Conservation (phyloP, 208 protist species). For the Leishmania lainsoni region DNA sequence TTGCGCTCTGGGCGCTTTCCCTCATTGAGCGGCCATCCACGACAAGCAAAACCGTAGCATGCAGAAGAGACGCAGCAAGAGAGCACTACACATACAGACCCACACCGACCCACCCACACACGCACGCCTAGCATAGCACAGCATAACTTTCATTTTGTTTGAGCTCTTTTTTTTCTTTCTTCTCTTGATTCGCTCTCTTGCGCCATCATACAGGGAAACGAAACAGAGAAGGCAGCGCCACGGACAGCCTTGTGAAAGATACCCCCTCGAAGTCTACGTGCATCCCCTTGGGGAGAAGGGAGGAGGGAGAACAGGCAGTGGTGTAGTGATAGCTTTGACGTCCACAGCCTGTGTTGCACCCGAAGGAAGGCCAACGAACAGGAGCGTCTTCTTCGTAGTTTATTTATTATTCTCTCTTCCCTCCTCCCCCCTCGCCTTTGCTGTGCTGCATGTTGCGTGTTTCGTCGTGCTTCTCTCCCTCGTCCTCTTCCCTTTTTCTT, state of each 20-base stretch:
- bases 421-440: not conserved
- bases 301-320: not conserved
- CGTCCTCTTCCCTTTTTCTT: slow-evolving; percentile 9
- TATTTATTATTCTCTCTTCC: not conserved
- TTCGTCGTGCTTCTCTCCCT: slow-evolving; percentile 8
- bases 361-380: not conserved
- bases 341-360: not conserved
- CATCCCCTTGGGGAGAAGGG: too few species aligned
- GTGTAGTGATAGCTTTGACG: not conserved
- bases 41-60: too few species aligned
- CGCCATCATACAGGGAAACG: not conserved
- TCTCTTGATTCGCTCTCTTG: slow-evolving; percentile 21
- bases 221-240: not conserved
- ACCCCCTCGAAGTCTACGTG: too few species aligned
- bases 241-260: not conserved
- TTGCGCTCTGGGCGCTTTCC: too few species aligned
- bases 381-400: not conserved
- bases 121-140: not conserved
- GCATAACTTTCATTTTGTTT: not conserved
- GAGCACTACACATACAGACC: too few species aligned
- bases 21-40: too few species aligned
- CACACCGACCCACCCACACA: not conserved
- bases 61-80: too few species aligned
- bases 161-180: slow-evolving; percentile 2
- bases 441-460: slow-evolving; percentile 13